Evolutionary conservation across 176 grass and related monocot genomes (phyloP), one percentile per base, ranked within the genome.

Genomic region (Elymus sibiricus): DNA sequence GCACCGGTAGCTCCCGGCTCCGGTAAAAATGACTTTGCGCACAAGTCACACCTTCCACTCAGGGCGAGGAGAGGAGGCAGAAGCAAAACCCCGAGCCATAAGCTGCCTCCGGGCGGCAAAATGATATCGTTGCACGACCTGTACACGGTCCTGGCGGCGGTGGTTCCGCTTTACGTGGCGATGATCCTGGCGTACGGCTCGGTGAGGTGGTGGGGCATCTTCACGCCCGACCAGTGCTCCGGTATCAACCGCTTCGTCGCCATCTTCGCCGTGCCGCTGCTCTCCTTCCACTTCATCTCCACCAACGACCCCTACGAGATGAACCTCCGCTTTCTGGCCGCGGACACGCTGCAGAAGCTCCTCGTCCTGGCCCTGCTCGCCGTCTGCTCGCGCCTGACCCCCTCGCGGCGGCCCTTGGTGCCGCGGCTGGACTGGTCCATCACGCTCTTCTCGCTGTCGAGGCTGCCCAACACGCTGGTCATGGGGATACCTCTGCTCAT

Each of bases 221-320:
- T 93, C 83, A 90, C 88, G 17, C 83, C 92, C 29, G 94, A 97
- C 80, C 94, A 97, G 87, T 97, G 94, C 90, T 86, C 94, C 79
- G 94, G 94, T 49, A 92, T 97, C 72, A 75, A 75, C 80, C 92
- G 94, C 32, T 97, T 97, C 70, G 92, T 97, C 1, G 94, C 94
- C 77, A 83, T 97, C 63, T 97, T 97, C 80, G 92, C 92, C 21
- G 94, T 97, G 21, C 95, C 95, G 2, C 92, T 97, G 24, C 90
- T 97, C 22, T 97, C 95, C 60, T 97, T 97, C 86, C 92, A 94
- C 77, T 94, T 97, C 92, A 92, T 97, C 86, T 97, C 92, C 62
- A 88, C 88, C 80, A 97, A 94, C 72, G 19, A 97, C 35, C 92
- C 92, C 12, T 97, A 97, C 86, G 42, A 78, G 44, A 97, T 97